These are phyloP conservation scores for Fusarium sororula DNA, from an alignment of 2,329 filamentous ascomycete genomes.

Conservation along the genomic window DNA sequence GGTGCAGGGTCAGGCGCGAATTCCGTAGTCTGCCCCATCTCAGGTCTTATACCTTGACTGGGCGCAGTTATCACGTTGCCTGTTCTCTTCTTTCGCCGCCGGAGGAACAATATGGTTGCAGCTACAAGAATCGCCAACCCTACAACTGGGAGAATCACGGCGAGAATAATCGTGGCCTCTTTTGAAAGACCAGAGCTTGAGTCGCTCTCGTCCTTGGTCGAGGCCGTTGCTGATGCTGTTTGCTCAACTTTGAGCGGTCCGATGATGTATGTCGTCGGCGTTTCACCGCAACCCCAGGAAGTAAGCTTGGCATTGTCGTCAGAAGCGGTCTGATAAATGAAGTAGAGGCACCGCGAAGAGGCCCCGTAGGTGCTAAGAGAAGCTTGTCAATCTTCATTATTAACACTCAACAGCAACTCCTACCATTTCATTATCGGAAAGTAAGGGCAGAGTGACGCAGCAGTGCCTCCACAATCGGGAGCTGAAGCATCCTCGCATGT, in stretches of 20 bases:
- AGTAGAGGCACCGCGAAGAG: background rate
- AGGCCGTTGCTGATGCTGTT: background rate
- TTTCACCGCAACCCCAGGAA: background rate
- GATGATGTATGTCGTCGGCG: background rate
- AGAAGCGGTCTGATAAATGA: background rate
- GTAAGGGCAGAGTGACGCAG: background rate
- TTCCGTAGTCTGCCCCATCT: background rate
- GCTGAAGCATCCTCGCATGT: background rate
- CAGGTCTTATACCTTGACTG: background rate
- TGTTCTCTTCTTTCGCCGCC: background rate
- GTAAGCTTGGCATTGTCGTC: background rate
- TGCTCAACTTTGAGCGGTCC: background rate
- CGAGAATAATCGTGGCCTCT: rapidly evolving
- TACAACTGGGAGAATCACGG: background rate
- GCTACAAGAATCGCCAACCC: background rate
- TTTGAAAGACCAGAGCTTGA: background rate
- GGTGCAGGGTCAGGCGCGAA: rapidly evolving
- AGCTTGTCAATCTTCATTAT: background rate
- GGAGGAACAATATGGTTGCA: background rate
- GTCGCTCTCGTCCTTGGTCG: rapidly evolving
- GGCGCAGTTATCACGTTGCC: background rate
- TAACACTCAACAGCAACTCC: rapidly evolving
- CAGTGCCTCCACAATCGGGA: background rate
- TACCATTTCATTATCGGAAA: background rate
- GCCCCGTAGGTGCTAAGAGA: background rate